Conservation (phyloP, 345 rosid species). For the Geranium rotundifolium region DNA sequence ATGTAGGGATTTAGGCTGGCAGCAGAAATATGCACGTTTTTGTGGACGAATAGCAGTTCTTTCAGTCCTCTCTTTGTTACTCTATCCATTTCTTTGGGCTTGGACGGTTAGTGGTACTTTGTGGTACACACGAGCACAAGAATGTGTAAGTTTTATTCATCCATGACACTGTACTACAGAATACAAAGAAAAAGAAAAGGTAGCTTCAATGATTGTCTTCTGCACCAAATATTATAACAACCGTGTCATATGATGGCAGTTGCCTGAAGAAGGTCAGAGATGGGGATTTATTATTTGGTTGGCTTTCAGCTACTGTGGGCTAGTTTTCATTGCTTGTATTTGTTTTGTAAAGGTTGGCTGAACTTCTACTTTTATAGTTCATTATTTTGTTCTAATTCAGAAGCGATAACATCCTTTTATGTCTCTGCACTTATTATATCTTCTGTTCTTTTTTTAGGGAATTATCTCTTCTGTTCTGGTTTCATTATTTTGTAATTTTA, state of each 20-base stretch:
- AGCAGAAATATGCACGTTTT: slow-evolving; percentile 86
- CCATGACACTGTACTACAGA: background rate
- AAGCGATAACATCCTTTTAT: background rate
- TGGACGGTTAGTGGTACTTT: slow-evolving; percentile 89
- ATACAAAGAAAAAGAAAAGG: background rate
- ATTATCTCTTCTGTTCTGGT: too few relatives aligned
- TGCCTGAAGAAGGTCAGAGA: slow-evolving; percentile 90
- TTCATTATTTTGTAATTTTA: background rate
- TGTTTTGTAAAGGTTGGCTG: slow-evolving; percentile 59
- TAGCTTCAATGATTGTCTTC: background rate
- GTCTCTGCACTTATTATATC: too few relatives aligned
- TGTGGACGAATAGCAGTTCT: slow-evolving; percentile 84
- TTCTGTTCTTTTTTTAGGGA: too few relatives aligned
- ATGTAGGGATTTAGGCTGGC: slow-evolving; percentile 89
- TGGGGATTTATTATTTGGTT: slow-evolving; percentile 99
- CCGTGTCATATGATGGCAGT: slow-evolving; percentile 25
- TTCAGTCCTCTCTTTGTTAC: slow-evolving; percentile 59
- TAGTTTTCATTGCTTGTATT: slow-evolving; percentile 72
- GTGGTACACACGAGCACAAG: slow-evolving; percentile 69
- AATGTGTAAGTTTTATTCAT: slow-evolving; percentile 51
- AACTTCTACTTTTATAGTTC: slow-evolving; percentile 2
- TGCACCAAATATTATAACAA: slow-evolving; percentile 2
- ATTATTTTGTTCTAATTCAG: background rate
- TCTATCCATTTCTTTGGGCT: slow-evolving; percentile 90
- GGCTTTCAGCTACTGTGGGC: slow-evolving; percentile 90